These are phyloP conservation scores for Saccharomyces hybrid DNA, from an alignment of 1,139 yeast species.

Conservation along the genomic window DNA sequence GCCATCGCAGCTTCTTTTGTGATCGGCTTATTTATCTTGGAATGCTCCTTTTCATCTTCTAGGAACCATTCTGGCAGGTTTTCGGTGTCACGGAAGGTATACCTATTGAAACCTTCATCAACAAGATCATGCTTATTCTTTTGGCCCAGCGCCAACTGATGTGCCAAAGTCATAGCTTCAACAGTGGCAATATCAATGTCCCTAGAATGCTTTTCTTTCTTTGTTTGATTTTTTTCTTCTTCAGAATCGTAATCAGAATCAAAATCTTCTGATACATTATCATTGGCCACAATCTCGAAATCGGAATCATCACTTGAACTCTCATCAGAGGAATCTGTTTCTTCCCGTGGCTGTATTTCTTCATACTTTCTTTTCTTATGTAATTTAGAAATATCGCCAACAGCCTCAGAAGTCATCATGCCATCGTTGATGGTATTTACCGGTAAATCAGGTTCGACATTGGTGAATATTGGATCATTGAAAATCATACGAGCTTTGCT, in stretches of 20 bases:
- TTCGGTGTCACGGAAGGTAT: constrained; percentile 84
- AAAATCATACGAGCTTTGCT: constrained; percentile 70
- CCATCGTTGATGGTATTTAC: constrained; percentile 7
- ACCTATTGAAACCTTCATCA: constrained; percentile 87
- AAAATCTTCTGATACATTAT: constrained; percentile 31
- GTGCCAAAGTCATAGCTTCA: constrained; percentile 97
- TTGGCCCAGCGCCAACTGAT: constrained; percentile 86
- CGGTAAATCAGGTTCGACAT: constrained; percentile 43
- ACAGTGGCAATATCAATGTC: constrained; percentile 83
- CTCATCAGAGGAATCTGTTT: constrained; percentile 23
- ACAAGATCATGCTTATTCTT: constrained; percentile 74
- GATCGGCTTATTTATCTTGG: constrained; percentile 81
- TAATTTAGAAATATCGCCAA: constrained; percentile 18
- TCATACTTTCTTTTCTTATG: constrained; percentile 10
- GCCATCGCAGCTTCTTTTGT: constrained; percentile 97
- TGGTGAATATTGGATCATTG: constrained; percentile 69
- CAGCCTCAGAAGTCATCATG: constrained; percentile 16
- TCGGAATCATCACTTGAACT: constrained; percentile 35
- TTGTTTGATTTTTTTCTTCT: constrained; percentile 39
- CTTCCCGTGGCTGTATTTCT: constrained; percentile 8
- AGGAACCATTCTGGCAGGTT: constrained; percentile 93
- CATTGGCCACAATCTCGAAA: constrained; percentile 50
- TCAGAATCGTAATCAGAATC: constrained; percentile 44
- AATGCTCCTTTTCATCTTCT: constrained; percentile 84
- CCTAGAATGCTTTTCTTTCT: constrained; percentile 44